Base-by-base conservation (phyloP, 306 rosid species). In the Dicorynia guianensis region DNA sequence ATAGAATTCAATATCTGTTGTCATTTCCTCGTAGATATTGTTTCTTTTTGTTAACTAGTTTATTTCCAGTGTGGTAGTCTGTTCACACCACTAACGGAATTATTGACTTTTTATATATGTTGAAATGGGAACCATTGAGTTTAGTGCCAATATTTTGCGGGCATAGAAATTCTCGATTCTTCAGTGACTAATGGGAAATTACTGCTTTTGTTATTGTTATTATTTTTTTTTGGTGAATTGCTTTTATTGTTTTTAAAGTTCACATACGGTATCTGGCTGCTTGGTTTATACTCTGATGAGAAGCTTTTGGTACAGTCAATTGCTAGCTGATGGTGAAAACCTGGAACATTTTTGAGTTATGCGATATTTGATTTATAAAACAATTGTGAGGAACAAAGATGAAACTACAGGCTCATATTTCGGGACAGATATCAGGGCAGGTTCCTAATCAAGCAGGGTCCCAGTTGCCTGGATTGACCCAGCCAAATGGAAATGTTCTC, bases 381-480 rank as follows among this genome's bases (percentile, higher is more conserved):
- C 30, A 25, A 25, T 1, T 1, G 30, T 25, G 30, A 25, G 2
- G 30, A 25, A 25, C 30, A 25, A 25, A 81, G 79, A 91, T 89
- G 93, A 90, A 86, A 78, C 83, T 89, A 68, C 92, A 86, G 85
- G 76, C 91, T 18, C 92, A 89, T 71, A 76, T 84, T 76, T 76
- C 91, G 1, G 92, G 93, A 15, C 89, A 87, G 40, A 85, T 90
- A 47, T 83, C 93, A 6, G 92, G 96, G 64, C 89, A 88, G 87
- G 87, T 86, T 72, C 88, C 91, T 58, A 88, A 83, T 80, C 93
- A 91, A 86, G 80, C 92, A 33, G 93, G 87, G 38, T 72, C 85
- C 40, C 93, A 83, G 84, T 76, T 90, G 73, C 84, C 98, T 49
- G 87, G 85, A 70, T 57, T 72, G 35, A 56, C 82, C 67, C 92